Evolutionary conservation across 2,329 filamentous ascomycete species (phyloP), one percentile per base, ranked within the genome.

Genomic region (Mariannaea elegans): DNA sequence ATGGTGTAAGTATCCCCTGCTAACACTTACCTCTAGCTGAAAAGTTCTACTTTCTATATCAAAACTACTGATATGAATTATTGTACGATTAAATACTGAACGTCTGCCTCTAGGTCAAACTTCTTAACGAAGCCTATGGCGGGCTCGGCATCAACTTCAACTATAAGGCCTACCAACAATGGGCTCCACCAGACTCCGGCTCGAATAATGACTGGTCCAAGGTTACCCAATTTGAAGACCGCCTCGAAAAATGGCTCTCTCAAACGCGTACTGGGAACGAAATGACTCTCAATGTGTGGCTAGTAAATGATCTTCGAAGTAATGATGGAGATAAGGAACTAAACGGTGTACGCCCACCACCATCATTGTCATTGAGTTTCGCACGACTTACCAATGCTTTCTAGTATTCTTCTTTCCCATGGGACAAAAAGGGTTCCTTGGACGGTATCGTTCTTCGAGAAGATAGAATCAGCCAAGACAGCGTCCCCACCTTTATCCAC

Each of bases 281-380:
- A 31, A 56, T 56, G 57, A 56, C 57, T 7, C 19, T 60, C 18
- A 60, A 60, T 8, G 41, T 60, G 3, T 60, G 57, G 57, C 51
- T 60, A 4, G 50, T 60, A 3, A 60, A 60, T 14, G 51, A 45
- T 3, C 45, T 60, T 3, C n/a, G 39, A 21, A 49, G 50, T 24
- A n/a, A 36, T 3, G 23, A 41, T 32, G 46, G 46, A 12, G 29
- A 50, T 18, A 50, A 48, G 7, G 46, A 51, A 5, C 47, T 60
- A 7, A 56, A 60, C n/a, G 57, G 32, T 9, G 57, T 60, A 56
- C 4, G 51, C 51, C 1, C 4, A 18, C 23, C 16, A 3, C 3
- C 2, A 7, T 1, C 12, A 13, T 9, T 18, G 4, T 9, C 1
- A 8, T 3, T 16, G 7, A 18, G 16, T 3, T 2, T 31, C 2